Percentiles rank a stretch among this genome's conserved stretches.
Evolutionary conservation across 352 stramenopile genomes (phyloP).

Genomic region (Pythium dissotocum): DNA sequence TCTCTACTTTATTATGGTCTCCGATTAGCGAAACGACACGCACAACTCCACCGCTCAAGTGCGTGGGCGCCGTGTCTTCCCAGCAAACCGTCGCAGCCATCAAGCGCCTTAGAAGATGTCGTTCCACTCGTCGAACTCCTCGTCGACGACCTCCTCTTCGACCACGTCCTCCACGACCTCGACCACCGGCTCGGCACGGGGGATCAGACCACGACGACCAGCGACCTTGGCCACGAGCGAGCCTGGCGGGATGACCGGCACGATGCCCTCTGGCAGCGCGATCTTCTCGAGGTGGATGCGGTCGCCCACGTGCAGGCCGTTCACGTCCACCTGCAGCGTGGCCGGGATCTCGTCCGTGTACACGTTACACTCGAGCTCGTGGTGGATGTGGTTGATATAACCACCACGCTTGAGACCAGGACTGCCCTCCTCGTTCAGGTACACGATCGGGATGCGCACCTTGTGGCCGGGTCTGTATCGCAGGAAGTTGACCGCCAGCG

Average conservation of each 20-base stretch:
- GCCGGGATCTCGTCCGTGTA: constrained; percentile 74
- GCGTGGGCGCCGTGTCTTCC: not conserved
- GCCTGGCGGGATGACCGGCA: constrained; percentile 55
- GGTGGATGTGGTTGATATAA: constrained; percentile 92
- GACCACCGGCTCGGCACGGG: constrained; percentile 61
- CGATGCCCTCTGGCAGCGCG: constrained; percentile 74
- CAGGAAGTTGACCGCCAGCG: constrained; percentile 91
- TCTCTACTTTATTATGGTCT: constrained; percentile 31
- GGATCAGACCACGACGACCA: constrained; percentile 83
- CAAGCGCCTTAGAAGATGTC: constrained; percentile 75
- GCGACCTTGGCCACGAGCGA: constrained; percentile 86
- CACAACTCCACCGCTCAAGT: not conserved
- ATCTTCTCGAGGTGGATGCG: constrained; percentile 80
- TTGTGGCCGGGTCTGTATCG: constrained; percentile 91
- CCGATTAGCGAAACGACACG: not conserved
- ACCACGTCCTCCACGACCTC: constrained; percentile 69
- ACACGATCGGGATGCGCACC: constrained; percentile 90
- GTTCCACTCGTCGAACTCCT: constrained; percentile 89
- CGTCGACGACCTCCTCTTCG: constrained; percentile 62
- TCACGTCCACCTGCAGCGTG: constrained; percentile 83
- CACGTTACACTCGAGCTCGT: constrained; percentile 80
- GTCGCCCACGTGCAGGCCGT: constrained; percentile 85
- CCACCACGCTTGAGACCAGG: constrained; percentile 94
- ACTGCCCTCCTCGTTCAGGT: constrained; percentile 93
- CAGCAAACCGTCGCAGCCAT: not conserved